These are phyloP conservation scores for Termitomyces sp. DNA, from an alignment of 768 basidiomycete genomes.

Conservation along the genomic window DNA sequence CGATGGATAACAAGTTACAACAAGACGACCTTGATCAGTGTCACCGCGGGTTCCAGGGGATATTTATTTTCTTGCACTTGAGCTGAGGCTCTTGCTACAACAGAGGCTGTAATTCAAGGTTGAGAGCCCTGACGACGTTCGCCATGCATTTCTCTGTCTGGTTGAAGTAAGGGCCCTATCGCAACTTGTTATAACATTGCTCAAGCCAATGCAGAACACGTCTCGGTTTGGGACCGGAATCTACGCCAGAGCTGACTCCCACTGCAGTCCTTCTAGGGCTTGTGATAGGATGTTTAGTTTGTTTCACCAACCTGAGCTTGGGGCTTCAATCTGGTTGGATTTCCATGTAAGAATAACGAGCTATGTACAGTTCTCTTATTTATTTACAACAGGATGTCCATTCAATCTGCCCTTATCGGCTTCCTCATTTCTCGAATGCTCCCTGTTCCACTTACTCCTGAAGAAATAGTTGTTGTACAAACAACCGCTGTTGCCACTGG, in stretches of 20 bases:
- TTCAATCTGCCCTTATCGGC: slow-evolving; percentile 91
- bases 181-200: neutral
- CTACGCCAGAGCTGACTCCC: slow-evolving; percentile 38
- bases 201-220: slow-evolving; percentile 1
- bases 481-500: slow-evolving; percentile 96
- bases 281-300: slow-evolving; percentile 79
- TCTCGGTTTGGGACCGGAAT: slow-evolving; percentile 7
- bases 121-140: neutral
- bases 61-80: neutral
- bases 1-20: slow-evolving; percentile 15
- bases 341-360: slow-evolving; percentile 55
- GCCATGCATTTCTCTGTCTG: slow-evolving; percentile 8
- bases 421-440: slow-evolving; percentile 78
- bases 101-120: neutral
- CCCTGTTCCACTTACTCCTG: slow-evolving; percentile 71
- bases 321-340: slow-evolving; percentile 90
- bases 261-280: slow-evolving; percentile 74
- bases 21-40: slow-evolving; percentile 10
- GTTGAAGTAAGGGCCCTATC: slow-evolving; percentile 7
- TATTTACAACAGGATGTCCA: slow-evolving; percentile 72
- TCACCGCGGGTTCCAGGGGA: neutral
- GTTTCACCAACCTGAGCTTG: slow-evolving; percentile 89
- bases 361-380: neutral
- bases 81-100: neutral
- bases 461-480: slow-evolving; percentile 92